Base-by-base conservation (phyloP, 495 filamentous ascomycete genomes). In the Neurospora sublineolata region DNA sequence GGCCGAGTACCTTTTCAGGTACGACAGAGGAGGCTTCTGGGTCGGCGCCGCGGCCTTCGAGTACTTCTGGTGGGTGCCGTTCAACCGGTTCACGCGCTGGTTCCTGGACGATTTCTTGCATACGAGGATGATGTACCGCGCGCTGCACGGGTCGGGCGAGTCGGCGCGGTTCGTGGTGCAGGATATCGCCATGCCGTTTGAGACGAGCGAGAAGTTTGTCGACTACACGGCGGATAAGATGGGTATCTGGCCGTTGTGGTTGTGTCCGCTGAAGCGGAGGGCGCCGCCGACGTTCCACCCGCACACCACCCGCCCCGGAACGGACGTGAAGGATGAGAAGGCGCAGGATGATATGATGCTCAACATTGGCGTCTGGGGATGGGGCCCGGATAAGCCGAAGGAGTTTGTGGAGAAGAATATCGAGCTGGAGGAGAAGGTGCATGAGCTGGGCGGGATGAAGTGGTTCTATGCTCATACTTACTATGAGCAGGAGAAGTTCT, bases 401-500 rank as follows among this genome's bases (percentile, higher is more conserved):
- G 76, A 80, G 37, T 86, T 86, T 73, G 78, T 92, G 8, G 72
- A 74, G 0, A 85, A 84, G 70, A 93, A 94, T 79, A 84, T 88
- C 4, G 84, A 84, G 18, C 79, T 94, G 9, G 92, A 94, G 78
- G 73, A 77, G 1, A 88, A 88, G 70, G 83, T 94, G 10, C 82
- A 80, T 14, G 86, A 87, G 70, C 83, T 94, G 3, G 87, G 89
- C 18, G 92, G 92, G 9, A 86, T 84, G 80, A 88, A 88, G 79
- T 88, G 86, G 86, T 78, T 88, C 37, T 88, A 89, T 76, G 87
- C 87, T 6, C 87, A 89, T 73, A 86, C 86, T 6, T 89, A 89
- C 74, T 89, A 89, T 70, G 72, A 76, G 1, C 80, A 83, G 70
- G 78, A 82, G 7, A 85, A 89, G 75, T 89, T 89, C 76, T 88